Percentiles rank a stretch among this genome's conserved stretches.
Evolutionary conservation across 2,329 filamentous ascomycete species (phyloP).

Genomic region (Chrysoporthe puriensis): DNA sequence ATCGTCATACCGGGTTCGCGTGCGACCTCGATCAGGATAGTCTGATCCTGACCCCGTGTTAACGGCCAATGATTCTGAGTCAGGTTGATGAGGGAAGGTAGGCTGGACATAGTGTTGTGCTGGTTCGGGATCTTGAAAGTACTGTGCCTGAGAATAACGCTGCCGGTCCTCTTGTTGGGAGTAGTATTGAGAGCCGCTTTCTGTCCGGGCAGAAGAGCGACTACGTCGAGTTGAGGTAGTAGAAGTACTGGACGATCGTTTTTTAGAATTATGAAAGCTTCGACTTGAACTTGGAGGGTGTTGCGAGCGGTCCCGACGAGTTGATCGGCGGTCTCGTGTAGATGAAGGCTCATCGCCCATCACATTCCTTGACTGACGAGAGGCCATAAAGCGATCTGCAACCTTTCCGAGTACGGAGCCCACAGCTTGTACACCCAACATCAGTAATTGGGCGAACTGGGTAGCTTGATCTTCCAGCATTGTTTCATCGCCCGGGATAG

Average conservation of each 20-base stretch:
- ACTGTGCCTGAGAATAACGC: neutral
- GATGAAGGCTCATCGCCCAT: neutral
- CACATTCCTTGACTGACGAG: neutral
- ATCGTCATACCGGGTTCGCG: neutral
- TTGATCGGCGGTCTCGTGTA: neutral
- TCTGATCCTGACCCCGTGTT: neutral
- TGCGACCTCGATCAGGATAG: neutral
- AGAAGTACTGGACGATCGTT: neutral
- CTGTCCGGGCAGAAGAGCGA: neutral
- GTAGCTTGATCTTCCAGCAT: neutral
- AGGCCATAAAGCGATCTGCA: neutral
- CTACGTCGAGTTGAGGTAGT: neutral
- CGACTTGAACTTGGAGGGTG: neutral
- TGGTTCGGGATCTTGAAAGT: neutral
- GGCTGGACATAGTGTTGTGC: neutral
- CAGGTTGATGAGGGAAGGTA: neutral
- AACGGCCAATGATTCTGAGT: neutral
- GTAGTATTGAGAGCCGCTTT: neutral
- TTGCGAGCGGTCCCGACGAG: neutral
- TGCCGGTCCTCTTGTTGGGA: neutral
- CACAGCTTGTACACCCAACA: neutral
- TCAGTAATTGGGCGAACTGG: neutral
- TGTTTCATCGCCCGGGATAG: neutral
- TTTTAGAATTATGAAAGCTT: neutral
- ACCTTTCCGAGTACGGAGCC: neutral